Conservation (phyloP, 495 filamentous ascomycete species). For the Chaetomidium leptoderma region DNA sequence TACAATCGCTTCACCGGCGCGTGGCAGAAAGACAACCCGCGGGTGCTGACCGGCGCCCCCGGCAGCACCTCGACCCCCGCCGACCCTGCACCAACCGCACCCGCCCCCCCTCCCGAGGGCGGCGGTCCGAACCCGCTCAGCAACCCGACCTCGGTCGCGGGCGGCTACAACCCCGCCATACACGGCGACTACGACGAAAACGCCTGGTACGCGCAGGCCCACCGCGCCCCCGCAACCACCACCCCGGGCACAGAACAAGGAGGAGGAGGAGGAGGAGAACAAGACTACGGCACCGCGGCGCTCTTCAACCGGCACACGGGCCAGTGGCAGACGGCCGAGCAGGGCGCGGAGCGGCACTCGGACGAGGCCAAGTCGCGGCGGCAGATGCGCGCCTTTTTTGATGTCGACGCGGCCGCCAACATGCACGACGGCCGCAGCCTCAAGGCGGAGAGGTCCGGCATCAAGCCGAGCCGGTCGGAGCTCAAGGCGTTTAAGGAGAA, state of each 20-base stretch:
- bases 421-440: constrained; percentile 86
- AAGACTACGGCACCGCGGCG: constrained; percentile 63
- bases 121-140: constrained; percentile 22
- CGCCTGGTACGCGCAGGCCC: constrained; percentile 77
- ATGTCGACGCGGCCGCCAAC: constrained; percentile 96
- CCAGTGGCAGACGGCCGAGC: constrained; percentile 71
- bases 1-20: constrained; percentile 74
- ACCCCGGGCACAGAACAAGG: constrained; percentile 22
- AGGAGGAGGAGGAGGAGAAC: no score
- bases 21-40: constrained; percentile 88
- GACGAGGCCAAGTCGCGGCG: constrained; percentile 84
- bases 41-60: constrained; percentile 51
- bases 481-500: constrained; percentile 70
- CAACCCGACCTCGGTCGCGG: constrained; percentile 39
- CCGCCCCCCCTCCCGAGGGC: constrained; percentile 26
- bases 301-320: constrained; percentile 93
- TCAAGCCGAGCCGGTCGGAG: constrained; percentile 81
- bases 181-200: constrained; percentile 94
- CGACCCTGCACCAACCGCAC: constrained; percentile 21
- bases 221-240: constrained; percentile 18
- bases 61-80: constrained; percentile 27
- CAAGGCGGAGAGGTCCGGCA: constrained; percentile 83
- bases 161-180: constrained; percentile 91
- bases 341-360: constrained; percentile 54
- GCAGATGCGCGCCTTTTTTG: constrained; percentile 93